Conservation (phyloP, 176 grass and related monocot species). For the Dendrocalamus sinicus region DNA sequence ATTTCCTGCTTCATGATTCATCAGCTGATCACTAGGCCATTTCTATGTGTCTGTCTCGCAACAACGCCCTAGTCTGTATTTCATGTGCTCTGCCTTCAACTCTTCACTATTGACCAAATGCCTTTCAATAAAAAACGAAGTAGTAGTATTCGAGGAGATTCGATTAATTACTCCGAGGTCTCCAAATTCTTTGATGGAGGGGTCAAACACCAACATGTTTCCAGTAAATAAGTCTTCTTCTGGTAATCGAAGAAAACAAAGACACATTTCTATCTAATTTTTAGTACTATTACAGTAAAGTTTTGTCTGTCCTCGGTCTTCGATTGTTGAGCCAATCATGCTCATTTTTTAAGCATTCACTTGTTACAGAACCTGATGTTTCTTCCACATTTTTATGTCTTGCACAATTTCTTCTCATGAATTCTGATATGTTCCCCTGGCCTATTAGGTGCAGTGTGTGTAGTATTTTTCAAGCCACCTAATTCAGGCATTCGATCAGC, state of each 20-base stretch:
- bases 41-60: conserved; percentile 10
- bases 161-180: not conserved
- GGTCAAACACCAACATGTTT: conserved; percentile 7
- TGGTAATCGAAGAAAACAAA: not conserved
- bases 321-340: not conserved
- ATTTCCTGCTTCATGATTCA: conserved; percentile 26
- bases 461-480: not conserved
- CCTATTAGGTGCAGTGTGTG: not conserved
- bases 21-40: not conserved
- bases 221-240: conserved; percentile 13
- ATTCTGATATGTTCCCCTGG: not conserved
- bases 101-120: not conserved
- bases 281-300: not conserved
- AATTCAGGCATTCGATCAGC: conserved; percentile 1
- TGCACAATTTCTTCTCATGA: not conserved
- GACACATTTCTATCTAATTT: not conserved
- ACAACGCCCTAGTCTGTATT: not conserved
- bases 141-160: conserved; percentile 35
- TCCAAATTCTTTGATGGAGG: conserved; percentile 3
- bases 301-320: conserved; percentile 2
- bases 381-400: not conserved
- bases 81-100: not conserved
- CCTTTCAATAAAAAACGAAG: not conserved
- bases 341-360: not conserved
- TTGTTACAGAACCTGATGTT: not conserved